Conservation (phyloP, 192 early-diverging fungal species). For the Linnemannia hyalina region DNA sequence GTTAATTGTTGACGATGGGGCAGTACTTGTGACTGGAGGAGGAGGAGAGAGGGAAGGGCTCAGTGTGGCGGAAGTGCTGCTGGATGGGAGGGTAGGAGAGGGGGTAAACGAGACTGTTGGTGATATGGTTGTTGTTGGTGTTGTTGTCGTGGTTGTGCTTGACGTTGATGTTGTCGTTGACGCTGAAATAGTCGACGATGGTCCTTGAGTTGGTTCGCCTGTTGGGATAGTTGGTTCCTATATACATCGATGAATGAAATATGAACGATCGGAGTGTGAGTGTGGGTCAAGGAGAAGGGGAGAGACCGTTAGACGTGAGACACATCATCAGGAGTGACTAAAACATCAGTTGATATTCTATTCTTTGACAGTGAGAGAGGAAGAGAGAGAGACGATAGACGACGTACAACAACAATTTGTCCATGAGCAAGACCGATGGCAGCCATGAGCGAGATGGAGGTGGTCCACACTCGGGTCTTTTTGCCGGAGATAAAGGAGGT, state of each 20-base stretch:
- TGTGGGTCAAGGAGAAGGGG: neutral
- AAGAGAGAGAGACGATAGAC: neutral
- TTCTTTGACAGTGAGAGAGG: neutral
- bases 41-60: neutral
- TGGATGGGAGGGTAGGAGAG: neutral
- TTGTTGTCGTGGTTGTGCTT: neutral
- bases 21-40: neutral
- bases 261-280: neutral
- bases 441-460: conserved; percentile 15
- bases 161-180: neutral
- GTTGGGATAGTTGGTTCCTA: neutral
- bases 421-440: conserved; percentile 30
- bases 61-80: neutral
- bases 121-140: neutral
- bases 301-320: conserved; percentile 6
- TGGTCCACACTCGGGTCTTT: conserved; percentile 9
- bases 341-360: too few species aligned
- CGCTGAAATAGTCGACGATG: neutral
- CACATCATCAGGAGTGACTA: neutral
- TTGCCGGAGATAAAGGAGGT: neutral
- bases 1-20: neutral
- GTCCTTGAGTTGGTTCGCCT: too few species aligned
- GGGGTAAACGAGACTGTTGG: neutral
- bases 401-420: conserved; percentile 4
- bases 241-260: neutral